Conservation (phyloP, 495 filamentous ascomycete species). For the Aspergillus indologenus region DNA sequence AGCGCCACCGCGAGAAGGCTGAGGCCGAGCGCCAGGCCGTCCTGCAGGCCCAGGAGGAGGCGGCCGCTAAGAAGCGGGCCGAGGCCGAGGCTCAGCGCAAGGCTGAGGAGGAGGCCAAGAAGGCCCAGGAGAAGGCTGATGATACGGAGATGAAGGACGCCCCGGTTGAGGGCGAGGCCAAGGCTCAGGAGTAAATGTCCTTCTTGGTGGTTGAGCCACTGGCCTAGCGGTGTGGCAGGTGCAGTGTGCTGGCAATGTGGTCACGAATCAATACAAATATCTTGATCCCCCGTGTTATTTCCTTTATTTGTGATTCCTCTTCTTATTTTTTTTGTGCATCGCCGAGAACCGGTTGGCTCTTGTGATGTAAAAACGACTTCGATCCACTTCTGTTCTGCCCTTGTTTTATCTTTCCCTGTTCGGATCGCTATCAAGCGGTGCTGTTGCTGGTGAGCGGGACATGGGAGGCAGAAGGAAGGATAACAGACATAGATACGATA, state of each 20-base stretch:
- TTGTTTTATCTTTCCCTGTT: background rate
- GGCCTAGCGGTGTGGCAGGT: slow-evolving; percentile 9
- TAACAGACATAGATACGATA: background rate
- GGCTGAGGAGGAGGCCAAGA: slow-evolving; percentile 51
- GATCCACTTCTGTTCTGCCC: background rate
- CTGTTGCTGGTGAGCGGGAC: background rate
- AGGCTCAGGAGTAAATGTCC: slow-evolving; percentile 41
- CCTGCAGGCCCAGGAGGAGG: slow-evolving; percentile 75
- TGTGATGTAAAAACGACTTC: slow-evolving; percentile 6
- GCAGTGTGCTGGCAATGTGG: slow-evolving; percentile 21
- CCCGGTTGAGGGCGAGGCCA: slow-evolving; percentile 39
- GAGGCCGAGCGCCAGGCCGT: slow-evolving; percentile 82
- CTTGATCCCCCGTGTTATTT: slow-evolving; percentile 11
- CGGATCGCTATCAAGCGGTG: background rate
- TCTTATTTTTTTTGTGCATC: background rate
- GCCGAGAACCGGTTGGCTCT: background rate
- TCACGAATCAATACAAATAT: slow-evolving; percentile 25
- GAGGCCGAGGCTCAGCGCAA: slow-evolving; percentile 64
- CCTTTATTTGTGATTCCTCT: slow-evolving; percentile 6
- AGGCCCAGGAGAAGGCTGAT: slow-evolving; percentile 45
- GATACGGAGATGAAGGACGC: slow-evolving; percentile 59
- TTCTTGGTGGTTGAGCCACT: slow-evolving; percentile 4
- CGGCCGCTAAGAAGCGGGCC: slow-evolving; percentile 73
- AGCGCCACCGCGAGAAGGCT: slow-evolving; percentile 91
- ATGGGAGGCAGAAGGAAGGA: background rate